Base-by-base conservation (phyloP, 371 early-diverging fungal genomes). In the Mortierella sp. region DNA sequence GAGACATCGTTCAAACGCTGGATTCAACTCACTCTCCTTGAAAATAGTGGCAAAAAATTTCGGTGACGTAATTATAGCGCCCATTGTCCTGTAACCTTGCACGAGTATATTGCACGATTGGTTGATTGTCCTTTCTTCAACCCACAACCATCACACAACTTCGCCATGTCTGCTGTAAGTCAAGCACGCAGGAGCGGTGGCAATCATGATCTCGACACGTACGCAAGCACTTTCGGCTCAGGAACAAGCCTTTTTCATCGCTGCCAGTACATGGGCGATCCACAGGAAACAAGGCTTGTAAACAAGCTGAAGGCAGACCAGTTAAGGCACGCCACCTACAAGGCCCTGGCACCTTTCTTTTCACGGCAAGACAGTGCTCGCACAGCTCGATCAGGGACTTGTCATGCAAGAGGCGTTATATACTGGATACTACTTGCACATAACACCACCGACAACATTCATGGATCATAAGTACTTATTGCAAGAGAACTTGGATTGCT, bases 81-180 rank as follows among this genome's bases (percentile, higher is more conserved):
- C n/a, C n/a, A n/a, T n/a, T n/a, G n/a, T n/a, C n/a, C n/a, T n/a
- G n/a, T n/a, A n/a, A n/a, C n/a, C n/a, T n/a, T n/a, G n/a, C n/a
- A n/a, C n/a, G n/a, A n/a, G n/a, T n/a, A n/a, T n/a, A n/a, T 35
- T 35, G 35, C 3, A 3, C 35, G 35, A 32, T 0, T 35, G 51
- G 29, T 21, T 29, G 24, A 29, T 46, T 21, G 44, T 10, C 38
- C 12, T 43, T 75, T 21, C 32, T 44, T 51, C 74, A 49, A 38
- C 43, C n/a, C 27, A 41, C 12, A 56, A 12, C 41, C 56, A 44
- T 56, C 58, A 60, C 68, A 48, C 44, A 32, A 65, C 35, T 51
- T 46, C 71, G 70, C 70, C 78, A 77, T 77, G 78, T 72, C 78
- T 72, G 63, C 78, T 49, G 78, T 77, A 77, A 77, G 78, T 77